phyloP scores from a whole-genome alignment of 352 stramenopile genomes.

The Phytophthora fragariae region DNA sequence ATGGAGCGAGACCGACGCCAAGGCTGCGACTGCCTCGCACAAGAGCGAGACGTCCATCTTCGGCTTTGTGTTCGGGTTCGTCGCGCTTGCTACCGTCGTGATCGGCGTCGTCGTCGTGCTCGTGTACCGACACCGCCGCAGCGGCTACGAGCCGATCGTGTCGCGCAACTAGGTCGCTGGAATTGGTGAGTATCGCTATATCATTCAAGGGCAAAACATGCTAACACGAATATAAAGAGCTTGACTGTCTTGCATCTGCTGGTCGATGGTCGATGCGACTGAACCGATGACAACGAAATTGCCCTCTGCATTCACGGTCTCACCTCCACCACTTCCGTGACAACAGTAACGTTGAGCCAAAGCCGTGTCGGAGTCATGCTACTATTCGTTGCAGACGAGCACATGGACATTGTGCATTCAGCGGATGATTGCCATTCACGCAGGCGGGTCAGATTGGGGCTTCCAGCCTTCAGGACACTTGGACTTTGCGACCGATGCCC shows the following conservation, averaged over 20 bases:
- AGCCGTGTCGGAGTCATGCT: too few relatives aligned
- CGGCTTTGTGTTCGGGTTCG: constrained; percentile 27
- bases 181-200: too few relatives aligned
- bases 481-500: background rate
- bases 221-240: constrained; percentile 30
- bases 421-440: too few relatives aligned
- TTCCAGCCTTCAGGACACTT: background rate
- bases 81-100: constrained; percentile 25
- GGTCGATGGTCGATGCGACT: too few relatives aligned
- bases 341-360: too few relatives aligned
- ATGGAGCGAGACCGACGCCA: constrained; percentile 31
- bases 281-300: too few relatives aligned
- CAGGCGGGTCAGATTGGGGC: too few relatives aligned
- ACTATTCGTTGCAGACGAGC: background rate
- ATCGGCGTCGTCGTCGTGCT: constrained; percentile 31
- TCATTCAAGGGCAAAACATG: too few relatives aligned
- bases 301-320: too few relatives aligned
- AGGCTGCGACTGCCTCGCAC: constrained; percentile 16
- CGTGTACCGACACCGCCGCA: constrained; percentile 32
- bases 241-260: background rate
- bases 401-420: background rate
- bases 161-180: constrained; percentile 26
- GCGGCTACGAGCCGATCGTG: constrained; percentile 33
- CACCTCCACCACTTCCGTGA: too few relatives aligned
- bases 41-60: constrained; percentile 30